Base-by-base conservation (phyloP, 306 rosid genomes). In the Amphicarpaea edgeworthii region DNA sequence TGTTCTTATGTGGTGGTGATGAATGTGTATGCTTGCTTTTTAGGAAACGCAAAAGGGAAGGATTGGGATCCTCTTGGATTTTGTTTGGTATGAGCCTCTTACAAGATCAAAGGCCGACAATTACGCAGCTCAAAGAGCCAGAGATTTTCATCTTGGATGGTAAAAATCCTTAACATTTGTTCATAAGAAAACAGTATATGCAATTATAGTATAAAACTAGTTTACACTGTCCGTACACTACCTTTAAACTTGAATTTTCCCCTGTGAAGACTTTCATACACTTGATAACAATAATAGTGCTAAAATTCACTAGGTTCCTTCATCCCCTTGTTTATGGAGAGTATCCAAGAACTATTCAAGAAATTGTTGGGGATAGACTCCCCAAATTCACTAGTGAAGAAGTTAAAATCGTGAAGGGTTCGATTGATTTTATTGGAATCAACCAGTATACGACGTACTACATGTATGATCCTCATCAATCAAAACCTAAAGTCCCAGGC, bases 131-230 rank as follows among this genome's bases (percentile, higher is more conserved):
- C 98, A 93, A 66, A 87, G 98, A 86, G 98, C 98, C 4, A 90
- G 93, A 76, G 98, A 93, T 83, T 93, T 93, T 70, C 98, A 93
- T 54, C 20, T 93, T 41, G 98, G 97, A 88, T 93, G 98, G 98
- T 93, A 91, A 91, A 60, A 37, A 15, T 46, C 62, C 30, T 73
- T 17, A 12, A 38, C 64, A 26, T 30, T 30, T 59, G 21, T 28
- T n/a, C n/a, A n/a, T n/a, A n/a, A n/a, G n/a, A n/a, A n/a, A n/a
- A n/a, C n/a, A n/a, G n/a, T n/a, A n/a, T n/a, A n/a, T n/a, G n/a
- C n/a, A n/a, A n/a, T n/a, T n/a, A n/a, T n/a, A n/a, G n/a, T n/a
- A n/a, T n/a, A n/a, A n/a, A n/a, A n/a, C n/a, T n/a, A n/a, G n/a
- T n/a, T n/a, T n/a, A n/a, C n/a, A n/a, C n/a, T n/a, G n/a, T n/a